Evolutionary conservation across 2,329 filamentous ascomycete species (phyloP).

Genomic region (Plenodomus tracheiphilus): DNA sequence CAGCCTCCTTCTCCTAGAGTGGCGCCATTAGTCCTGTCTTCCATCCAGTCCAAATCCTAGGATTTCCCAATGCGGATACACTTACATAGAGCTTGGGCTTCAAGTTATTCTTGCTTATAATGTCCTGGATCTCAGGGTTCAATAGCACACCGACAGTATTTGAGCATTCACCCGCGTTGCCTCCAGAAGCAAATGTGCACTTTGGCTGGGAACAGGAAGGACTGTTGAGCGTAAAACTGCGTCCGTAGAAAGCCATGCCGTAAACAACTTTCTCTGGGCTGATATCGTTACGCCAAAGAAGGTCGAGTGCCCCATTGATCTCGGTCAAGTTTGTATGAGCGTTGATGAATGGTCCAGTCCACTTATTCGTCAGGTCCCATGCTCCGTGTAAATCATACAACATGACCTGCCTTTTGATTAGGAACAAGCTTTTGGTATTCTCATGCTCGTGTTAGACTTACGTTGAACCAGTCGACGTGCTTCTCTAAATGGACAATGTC

Average conservation of each 20-base stretch:
- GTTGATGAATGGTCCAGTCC: slow-evolving; percentile 27
- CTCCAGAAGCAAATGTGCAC: slow-evolving; percentile 9
- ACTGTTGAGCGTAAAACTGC: slow-evolving; percentile 29
- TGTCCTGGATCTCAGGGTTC: slow-evolving; percentile 4
- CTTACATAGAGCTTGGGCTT: too few relatives aligned
- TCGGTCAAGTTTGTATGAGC: slow-evolving; percentile 53
- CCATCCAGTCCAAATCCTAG: too few relatives aligned
- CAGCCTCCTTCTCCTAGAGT: too few relatives aligned
- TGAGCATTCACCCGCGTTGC: slow-evolving; percentile 1
- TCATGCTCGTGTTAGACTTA: too few relatives aligned
- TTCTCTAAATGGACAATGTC: too few relatives aligned
- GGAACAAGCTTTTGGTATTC: too few relatives aligned
- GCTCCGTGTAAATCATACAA: slow-evolving; percentile 51
- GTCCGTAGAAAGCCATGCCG: slow-evolving; percentile 52
- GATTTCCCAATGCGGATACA: too few relatives aligned
- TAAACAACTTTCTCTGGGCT: slow-evolving; percentile 46
- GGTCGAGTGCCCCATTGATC: slow-evolving; percentile 46
- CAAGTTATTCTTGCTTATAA: slow-evolving; percentile 6
- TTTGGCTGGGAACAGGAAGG: slow-evolving; percentile 7
- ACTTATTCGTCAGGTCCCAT: slow-evolving; percentile 42
- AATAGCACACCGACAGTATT: slow-evolving; percentile 4
- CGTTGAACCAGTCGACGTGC: slow-evolving; percentile 50
- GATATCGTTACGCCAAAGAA: slow-evolving; percentile 53
- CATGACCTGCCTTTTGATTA: too few relatives aligned
- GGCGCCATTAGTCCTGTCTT: too few relatives aligned